phyloP scores from a whole-genome alignment of 371 early-diverging fungal species.

The Rhizopus delemar region DNA sequence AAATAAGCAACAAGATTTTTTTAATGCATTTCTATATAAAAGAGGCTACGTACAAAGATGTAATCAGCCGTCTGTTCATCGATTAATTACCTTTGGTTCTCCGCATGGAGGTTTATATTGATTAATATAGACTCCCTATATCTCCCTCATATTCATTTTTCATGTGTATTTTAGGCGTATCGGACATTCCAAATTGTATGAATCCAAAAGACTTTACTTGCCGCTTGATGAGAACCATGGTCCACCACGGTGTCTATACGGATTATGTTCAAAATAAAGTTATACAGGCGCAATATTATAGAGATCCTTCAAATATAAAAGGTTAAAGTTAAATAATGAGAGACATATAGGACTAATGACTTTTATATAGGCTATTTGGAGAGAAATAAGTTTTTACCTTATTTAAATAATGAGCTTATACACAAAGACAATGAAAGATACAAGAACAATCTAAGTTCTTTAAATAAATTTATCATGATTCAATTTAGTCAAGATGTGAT shows the following conservation, averaged over 20 bases:
- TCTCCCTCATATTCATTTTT: not conserved
- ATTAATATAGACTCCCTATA: conserved; percentile 2
- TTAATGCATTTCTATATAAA: not conserved
- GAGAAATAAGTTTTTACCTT: conserved; percentile 80
- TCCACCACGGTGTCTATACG: conserved; percentile 75
- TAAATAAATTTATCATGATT: conserved; percentile 79
- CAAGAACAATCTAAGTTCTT: conserved; percentile 46
- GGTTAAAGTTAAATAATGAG: conserved; percentile 18
- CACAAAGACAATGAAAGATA: conserved; percentile 56
- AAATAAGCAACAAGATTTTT: not conserved
- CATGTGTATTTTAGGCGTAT: conserved; percentile 55
- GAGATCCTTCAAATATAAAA: conserved; percentile 62
- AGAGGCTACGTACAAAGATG: conserved; percentile 84
- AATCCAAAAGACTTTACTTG: conserved; percentile 58
- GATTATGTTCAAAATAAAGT: conserved; percentile 78
- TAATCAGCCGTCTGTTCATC: conserved; percentile 70
- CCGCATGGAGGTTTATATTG: conserved; percentile 67
- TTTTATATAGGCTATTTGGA: conserved; percentile 60
- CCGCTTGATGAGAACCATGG: conserved; percentile 65
- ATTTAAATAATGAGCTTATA: conserved; percentile 79
- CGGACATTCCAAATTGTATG: conserved; percentile 80
- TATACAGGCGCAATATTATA: conserved; percentile 93
- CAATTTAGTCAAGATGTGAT: conserved; percentile 77
- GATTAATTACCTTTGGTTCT: conserved; percentile 85
- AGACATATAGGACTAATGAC: conserved; percentile 14